Base-by-base conservation (phyloP, 1,284 basidiomycete species). In the Ustilago lituana region DNA sequence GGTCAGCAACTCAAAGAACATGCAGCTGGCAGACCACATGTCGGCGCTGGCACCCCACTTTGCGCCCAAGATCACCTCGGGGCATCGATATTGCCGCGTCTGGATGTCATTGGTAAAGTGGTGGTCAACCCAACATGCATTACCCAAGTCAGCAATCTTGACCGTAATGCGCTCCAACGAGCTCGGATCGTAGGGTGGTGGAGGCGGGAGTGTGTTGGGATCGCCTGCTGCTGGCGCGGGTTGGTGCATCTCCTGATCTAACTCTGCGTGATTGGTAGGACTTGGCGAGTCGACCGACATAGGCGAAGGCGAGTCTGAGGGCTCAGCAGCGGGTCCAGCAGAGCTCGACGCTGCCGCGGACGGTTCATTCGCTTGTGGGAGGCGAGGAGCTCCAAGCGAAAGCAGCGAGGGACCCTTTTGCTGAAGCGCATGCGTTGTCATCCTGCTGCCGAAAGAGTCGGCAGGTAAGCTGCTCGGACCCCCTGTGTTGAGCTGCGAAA, bases 121-220 rank as follows among this genome's bases (percentile, higher is more conserved):
- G 63, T 94, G 91, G 78, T 94, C 91, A 23, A 88, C 88, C 91
- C 91, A 94, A 22, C 91, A 92, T 20, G 91, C 92, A 82, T 97
- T 96, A 19, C 94, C 95, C 52, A 98, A 84, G 86, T 98, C 96
- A 29, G 95, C 95, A 81, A 98, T 98, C 86, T 98, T 98, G 68
- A 98, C 96, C 4, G 94, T 98, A 71, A 98, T 96, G 79, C 90
- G 89, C 83, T 97, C 94, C 32, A 87, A 79, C 48, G 84, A 85
- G 45, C 83, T 83, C 0, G 86, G 86, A 73, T 87, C 86, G 74
- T 87, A 87, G 0, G 85, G 85, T 65, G 85, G 84, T 2, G 86
- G 85, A n/a, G 86, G 86, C 11, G 85, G 85, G 8, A 87, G 82
- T 14, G 84, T 84, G 54, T 79, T 85, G 8, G 85, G 86, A 67